Conservation (phyloP, 176 grass and related monocot species). For the Aegilops umbellulata region DNA sequence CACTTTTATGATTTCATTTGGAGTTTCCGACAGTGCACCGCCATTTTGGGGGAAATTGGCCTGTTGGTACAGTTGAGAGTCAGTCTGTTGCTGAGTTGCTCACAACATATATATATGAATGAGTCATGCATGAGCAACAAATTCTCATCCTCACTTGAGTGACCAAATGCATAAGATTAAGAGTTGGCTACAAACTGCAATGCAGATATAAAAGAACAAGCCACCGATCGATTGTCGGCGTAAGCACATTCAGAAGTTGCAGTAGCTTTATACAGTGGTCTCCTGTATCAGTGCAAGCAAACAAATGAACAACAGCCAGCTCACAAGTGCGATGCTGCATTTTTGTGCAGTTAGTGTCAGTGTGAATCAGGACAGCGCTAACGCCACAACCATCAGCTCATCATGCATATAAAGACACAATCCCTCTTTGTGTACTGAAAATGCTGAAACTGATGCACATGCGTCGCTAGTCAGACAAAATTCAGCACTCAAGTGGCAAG, state of each 20-base stretch:
- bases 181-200: not conserved
- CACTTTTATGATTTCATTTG: slow-evolving; percentile 31
- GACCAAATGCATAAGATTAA: not conserved
- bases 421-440: not conserved
- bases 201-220: not conserved
- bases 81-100: not conserved
- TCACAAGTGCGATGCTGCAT: not conserved
- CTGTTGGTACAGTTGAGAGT: slow-evolving; percentile 33
- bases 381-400: not conserved
- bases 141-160: not conserved
- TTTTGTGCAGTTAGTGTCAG: not conserved
- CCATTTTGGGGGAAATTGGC: not conserved
- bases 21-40: slow-evolving; percentile 26
- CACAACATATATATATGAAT: not conserved
- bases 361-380: not conserved
- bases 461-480: slow-evolving; percentile 17
- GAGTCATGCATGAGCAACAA: not conserved
- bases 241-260: too few species aligned
- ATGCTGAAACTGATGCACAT: not conserved
- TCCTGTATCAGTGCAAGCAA: not conserved
- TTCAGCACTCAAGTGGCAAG: not conserved
- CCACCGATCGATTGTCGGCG: not conserved
- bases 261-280: not conserved
- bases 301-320: not conserved
- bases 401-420: not conserved